Base-by-base conservation (phyloP, 139 green algal species). In the Zygnema circumcarinatum region DNA sequence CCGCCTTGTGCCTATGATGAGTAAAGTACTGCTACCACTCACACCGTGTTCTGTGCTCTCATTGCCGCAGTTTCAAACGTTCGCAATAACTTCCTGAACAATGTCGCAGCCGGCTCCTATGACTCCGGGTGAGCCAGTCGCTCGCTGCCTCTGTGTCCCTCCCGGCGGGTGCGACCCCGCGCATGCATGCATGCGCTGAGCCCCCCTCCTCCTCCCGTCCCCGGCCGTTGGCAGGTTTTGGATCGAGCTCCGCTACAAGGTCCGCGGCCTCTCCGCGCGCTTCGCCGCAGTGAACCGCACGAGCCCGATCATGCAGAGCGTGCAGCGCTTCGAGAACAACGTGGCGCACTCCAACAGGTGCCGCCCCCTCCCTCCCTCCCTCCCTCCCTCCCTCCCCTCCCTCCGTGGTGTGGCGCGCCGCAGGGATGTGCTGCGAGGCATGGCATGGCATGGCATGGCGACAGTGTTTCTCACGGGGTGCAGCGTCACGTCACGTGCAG, bases 41-140 rank as follows among this genome's bases (percentile, higher is more conserved):
- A n/a, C n/a, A n/a, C 56, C 56, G n/a, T n/a, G n/a, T n/a, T n/a
- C n/a, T n/a, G n/a, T n/a, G n/a, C n/a, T n/a, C n/a, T n/a, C n/a
- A n/a, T n/a, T n/a, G n/a, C n/a, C n/a, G n/a, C n/a, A n/a, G n/a
- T n/a, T 62, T 62, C 94, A 35, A 94, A 96, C 90, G 92, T 93
- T 81, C 93, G 93, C 88, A 96, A 96, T 88, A 94, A 81, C 22
- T 87, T 89, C 76, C 54, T 67, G 11, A 38, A 72, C 41, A 95
- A 94, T 80, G 79, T 85, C 42, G 92, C 92, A 29, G 91, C 83
- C 54, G 91, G 91, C 1, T 85, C 52, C 3, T 3, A 62, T 25
- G 87, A 75, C 7, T 91, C 75, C 1, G 67, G 87, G 22, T 83
- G 16, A 62, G 16, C 47, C n/a, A n/a, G n/a, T n/a, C n/a, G n/a